Evolutionary conservation across 768 basidiomycete species (phyloP).

Genomic region (Hypholoma sublateritium): DNA sequence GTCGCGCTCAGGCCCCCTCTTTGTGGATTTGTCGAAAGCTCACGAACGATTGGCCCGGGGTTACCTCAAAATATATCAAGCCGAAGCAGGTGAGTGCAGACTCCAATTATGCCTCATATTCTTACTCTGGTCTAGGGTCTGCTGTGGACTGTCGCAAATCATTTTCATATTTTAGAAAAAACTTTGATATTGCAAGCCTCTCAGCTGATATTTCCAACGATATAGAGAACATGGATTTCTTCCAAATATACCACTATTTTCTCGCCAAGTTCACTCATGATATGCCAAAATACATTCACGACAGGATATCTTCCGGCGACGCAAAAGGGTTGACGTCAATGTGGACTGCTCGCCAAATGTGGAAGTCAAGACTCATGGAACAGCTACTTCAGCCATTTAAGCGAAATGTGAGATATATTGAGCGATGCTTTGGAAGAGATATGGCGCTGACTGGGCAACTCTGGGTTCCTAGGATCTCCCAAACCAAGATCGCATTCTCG

Average conservation of each 20-base stretch:
- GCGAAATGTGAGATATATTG: background rate
- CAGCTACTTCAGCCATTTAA: slow-evolving; percentile 1
- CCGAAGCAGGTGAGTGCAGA: background rate
- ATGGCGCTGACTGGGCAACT: background rate
- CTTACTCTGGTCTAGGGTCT: background rate
- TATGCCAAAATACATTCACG: background rate
- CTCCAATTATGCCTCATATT: too few relatives aligned
- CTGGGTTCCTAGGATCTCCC: background rate
- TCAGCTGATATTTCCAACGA: background rate
- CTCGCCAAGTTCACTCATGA: background rate
- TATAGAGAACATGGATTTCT: background rate
- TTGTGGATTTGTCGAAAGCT: slow-evolving; percentile 7
- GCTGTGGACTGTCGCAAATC: background rate
- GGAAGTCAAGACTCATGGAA: slow-evolving; percentile 2
- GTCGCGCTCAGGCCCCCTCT: slow-evolving; percentile 11
- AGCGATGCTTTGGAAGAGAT: background rate
- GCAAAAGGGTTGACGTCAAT: background rate
- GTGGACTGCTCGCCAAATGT: background rate
- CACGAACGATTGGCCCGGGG: slow-evolving; percentile 10
- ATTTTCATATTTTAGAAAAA: background rate
- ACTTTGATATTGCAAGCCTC: background rate
- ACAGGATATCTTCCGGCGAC: background rate
- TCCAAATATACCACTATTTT: background rate
- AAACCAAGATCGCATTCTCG: background rate
- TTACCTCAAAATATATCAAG: slow-evolving; percentile 2